Percentiles rank a stretch among this genome's conserved stretches.
Conservation (phyloP, 129 eudicot species). For the Cynara cardunculus region DNA sequence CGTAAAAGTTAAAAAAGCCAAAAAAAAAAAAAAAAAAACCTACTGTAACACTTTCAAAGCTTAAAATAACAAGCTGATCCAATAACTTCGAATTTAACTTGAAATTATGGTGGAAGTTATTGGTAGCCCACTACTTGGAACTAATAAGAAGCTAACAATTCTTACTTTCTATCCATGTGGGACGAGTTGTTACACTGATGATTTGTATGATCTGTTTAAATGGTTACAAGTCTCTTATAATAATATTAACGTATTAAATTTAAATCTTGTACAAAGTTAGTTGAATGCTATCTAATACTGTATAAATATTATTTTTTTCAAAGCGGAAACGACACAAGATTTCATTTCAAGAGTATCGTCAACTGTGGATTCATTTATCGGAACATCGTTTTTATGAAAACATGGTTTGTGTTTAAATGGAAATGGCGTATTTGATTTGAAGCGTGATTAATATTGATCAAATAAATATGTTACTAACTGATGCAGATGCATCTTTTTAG, state of each 20-base stretch:
- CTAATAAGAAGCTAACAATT: no score
- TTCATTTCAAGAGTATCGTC: background rate
- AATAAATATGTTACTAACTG: background rate
- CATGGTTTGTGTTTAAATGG: background rate
- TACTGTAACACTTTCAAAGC: no score
- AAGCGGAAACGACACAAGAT: background rate
- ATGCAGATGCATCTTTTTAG: background rate
- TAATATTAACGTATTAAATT: no score
- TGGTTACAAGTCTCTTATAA: background rate
- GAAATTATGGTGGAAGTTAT: no score
- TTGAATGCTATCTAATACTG: background rate
- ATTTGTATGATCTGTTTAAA: background rate
- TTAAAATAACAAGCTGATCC: no score
- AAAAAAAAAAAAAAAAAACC: background rate
- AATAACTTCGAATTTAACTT: no score
- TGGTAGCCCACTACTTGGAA: no score
- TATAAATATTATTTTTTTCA: background rate
- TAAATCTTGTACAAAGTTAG: no score
- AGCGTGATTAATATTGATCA: background rate
- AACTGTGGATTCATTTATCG: background rate
- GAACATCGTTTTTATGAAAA: background rate
- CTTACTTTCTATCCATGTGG: no score
- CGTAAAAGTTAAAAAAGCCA: background rate
- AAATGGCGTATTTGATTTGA: background rate
- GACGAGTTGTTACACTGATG: no score